Evolutionary conservation across 2,329 filamentous ascomycete species (phyloP).

Genomic region (Penicillium sp.): DNA sequence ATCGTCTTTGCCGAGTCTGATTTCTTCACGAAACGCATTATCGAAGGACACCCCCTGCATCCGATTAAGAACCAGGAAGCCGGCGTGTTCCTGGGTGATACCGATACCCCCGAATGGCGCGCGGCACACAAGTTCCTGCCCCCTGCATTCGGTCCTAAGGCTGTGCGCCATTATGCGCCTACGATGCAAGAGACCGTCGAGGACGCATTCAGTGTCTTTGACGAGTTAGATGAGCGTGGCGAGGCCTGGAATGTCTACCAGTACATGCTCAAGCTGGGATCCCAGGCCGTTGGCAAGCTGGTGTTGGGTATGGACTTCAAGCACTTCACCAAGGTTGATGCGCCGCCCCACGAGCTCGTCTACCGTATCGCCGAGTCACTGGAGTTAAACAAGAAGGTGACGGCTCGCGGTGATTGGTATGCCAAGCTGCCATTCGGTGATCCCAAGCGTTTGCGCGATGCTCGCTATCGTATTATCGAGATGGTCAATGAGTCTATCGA

Average conservation of each 20-base stretch:
- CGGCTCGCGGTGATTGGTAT: constrained; percentile 60
- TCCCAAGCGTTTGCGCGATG: constrained; percentile 45
- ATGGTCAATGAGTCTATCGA: constrained; percentile 22
- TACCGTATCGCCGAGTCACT: constrained; percentile 53
- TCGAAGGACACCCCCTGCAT: constrained; percentile 33
- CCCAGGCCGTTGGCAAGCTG: constrained; percentile 48
- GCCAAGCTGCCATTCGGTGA: constrained; percentile 60
- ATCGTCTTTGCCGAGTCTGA: constrained; percentile 54
- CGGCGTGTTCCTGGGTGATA: constrained; percentile 37
- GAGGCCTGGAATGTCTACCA: constrained; percentile 53
- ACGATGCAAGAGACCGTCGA: constrained; percentile 60
- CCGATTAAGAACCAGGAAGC: constrained; percentile 31
- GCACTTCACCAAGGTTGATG: constrained; percentile 48
- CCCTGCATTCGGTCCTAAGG: constrained; percentile 19
- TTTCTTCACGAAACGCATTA: constrained; percentile 58
- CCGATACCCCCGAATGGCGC: constrained; percentile 35
- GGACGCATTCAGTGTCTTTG: constrained; percentile 52
- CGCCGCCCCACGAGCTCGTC: constrained; percentile 56
- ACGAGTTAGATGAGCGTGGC: constrained; percentile 50
- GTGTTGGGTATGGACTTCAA: constrained; percentile 48
- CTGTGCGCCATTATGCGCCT: constrained; percentile 51
- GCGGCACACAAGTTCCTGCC: constrained; percentile 59
- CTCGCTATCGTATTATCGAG: constrained; percentile 18
- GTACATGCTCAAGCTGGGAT: constrained; percentile 53
- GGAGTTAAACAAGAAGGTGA: constrained; percentile 61